Base-by-base conservation (phyloP, 768 basidiomycete genomes). In the Galerina sulciceps region DNA sequence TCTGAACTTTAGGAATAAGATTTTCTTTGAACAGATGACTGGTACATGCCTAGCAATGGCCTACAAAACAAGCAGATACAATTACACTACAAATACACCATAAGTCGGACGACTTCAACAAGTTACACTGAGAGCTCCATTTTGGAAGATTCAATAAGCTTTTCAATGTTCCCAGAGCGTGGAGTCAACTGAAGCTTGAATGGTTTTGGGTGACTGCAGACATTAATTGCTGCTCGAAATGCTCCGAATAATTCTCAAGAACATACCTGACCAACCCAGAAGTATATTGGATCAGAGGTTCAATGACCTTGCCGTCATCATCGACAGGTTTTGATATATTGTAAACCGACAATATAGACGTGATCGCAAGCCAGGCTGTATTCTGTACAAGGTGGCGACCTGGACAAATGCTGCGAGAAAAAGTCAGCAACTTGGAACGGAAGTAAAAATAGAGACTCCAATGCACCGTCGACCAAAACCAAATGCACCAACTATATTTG, bases 331-430 rank as follows among this genome's bases (percentile, higher is more conserved):
- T 74, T 23, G 52, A 58, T 35, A 78, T 69, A 35, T 69, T 61
- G 43, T 70, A 75, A 6, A 57, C 57, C 15, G 67, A 60, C 5
- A 77, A 55, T 4, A 76, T 61, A 3, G 67, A 68, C 2, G 66
- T 68, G 6, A 73, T 68, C 1, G 68, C 69, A 22, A 78, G 68
- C 70, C 72, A 75, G 8, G 67, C 58, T 10, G 73, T 66, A 34
- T 67, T 66, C 6, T 65, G 38, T 9, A 72, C 75, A 22, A 77
- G 59, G 57, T 75, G 69, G 5, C 76, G 70, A 9, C 79, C 78
- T 6, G 76, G 77, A 45, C 71, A 73, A 10, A 75, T 73, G 2
- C 73, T 75, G 43, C 14, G 18, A 17, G 11, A 26, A n/a, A 46
- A 23, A n/a, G 15, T 41, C 35, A 52, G 31, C 14, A 31, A 15